Percentiles rank a stretch among this genome's conserved stretches.
Conservation (phyloP, 768 basidiomycete genomes). For the Pleurotus citrinopileatus region DNA sequence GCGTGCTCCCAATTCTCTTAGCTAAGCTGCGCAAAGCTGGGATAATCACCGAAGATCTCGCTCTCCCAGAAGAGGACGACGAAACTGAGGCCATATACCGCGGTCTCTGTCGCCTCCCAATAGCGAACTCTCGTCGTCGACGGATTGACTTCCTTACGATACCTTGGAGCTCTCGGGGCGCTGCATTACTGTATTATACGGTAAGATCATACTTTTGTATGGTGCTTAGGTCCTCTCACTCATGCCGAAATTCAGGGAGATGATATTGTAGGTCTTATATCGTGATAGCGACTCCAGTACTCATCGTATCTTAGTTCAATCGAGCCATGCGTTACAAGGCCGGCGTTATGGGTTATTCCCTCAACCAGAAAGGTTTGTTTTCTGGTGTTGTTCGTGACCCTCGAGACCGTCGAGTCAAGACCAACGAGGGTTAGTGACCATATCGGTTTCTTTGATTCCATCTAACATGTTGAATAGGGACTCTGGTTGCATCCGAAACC, state of each 20-base stretch:
- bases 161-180: slow-evolving; percentile 77
- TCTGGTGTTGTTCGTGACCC: slow-evolving; percentile 71
- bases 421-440: slow-evolving; percentile 53
- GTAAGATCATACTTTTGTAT: slow-evolving; percentile 36
- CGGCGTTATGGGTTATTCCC: slow-evolving; percentile 71
- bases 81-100: slow-evolving; percentile 78
- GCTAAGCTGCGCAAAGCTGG: slow-evolving; percentile 48
- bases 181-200: slow-evolving; percentile 90
- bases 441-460: background rate
- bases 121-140: slow-evolving; percentile 45
- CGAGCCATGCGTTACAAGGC: slow-evolving; percentile 86
- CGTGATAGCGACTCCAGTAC: background rate
- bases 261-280: slow-evolving; percentile 64
- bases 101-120: slow-evolving; percentile 67
- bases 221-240: background rate
- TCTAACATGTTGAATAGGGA: slow-evolving; percentile 37
- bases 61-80: slow-evolving; percentile 61
- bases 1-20: slow-evolving; percentile 60
- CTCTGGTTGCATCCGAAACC: slow-evolving; percentile 73
- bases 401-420: slow-evolving; percentile 55
- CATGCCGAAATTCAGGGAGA: slow-evolving; percentile 57
- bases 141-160: slow-evolving; percentile 85
- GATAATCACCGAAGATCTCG: slow-evolving; percentile 81
- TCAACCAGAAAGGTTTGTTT: slow-evolving; percentile 87
- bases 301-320: slow-evolving; percentile 63